Conservation (phyloP, 352 stramenopile species). For the Phytopythium vexans region DNA sequence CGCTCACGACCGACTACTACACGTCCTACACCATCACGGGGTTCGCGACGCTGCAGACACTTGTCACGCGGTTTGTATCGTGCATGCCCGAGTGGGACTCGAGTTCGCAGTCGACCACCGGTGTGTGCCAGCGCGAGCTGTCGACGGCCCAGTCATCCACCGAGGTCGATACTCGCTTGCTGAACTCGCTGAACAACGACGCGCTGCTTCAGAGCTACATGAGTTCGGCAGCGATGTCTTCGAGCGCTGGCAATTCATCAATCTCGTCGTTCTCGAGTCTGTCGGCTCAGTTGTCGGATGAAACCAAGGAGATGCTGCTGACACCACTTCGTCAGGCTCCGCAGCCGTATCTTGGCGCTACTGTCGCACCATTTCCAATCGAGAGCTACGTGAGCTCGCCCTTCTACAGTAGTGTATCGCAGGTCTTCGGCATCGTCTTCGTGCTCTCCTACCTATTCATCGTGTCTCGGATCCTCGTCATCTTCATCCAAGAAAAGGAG, state of each 20-base stretch:
- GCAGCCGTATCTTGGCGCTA: conserved; percentile 33
- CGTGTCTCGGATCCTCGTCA: conserved; percentile 73
- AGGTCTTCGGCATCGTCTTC: conserved; percentile 84
- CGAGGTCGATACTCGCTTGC: conserved; percentile 23
- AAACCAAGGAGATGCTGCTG: conserved; percentile 22
- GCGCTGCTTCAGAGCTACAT: conserved; percentile 32
- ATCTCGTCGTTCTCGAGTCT: too few relatives aligned
- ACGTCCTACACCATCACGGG: conserved; percentile 40
- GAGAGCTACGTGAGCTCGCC: conserved; percentile 29
- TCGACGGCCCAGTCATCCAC: conserved; percentile 21
- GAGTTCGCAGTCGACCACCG: conserved; percentile 30
- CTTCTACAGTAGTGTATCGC: conserved; percentile 59
- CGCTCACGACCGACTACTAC: conserved; percentile 35
- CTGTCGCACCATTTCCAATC: conserved; percentile 35
- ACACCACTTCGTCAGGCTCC: conserved; percentile 34
- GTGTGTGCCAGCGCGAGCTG: conserved; percentile 36
- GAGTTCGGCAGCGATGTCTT: conserved; percentile 3
- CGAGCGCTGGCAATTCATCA: conserved; percentile 8
- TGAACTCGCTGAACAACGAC: conserved; percentile 34
- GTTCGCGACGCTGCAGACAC: conserved; percentile 62
- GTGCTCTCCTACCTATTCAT: conserved; percentile 87
- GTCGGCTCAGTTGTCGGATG: conserved; percentile 16
- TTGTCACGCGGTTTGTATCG: conserved; percentile 57
- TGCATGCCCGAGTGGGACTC: conserved; percentile 55
- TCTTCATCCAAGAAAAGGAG: conserved; percentile 91